A percentile compares a stretch with the other conserved stretches of the same genome.
phyloP scores from a whole-genome alignment of 2,329 filamentous ascomycete genomes.

The Xylaria sp. region DNA sequence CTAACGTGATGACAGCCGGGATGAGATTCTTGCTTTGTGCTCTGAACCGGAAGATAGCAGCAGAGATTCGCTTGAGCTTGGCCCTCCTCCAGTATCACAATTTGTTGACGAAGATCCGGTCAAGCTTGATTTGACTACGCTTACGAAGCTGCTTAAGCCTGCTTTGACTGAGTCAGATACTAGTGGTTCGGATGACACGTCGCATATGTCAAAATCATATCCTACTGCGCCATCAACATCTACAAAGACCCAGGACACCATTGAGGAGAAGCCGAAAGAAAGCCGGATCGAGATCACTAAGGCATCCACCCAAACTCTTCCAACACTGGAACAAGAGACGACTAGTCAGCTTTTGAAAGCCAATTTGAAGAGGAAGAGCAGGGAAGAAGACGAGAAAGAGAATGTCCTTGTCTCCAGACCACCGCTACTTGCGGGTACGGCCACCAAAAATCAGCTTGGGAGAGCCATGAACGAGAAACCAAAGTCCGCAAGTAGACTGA shows the following conservation, averaged over 20 bases:
- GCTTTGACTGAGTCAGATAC: constrained; percentile 30
- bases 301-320: constrained; percentile 5
- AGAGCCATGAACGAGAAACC: constrained; percentile 42
- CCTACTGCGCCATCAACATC: constrained; percentile 4
- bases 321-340: constrained; percentile 32
- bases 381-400: constrained; percentile 65
- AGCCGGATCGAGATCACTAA: constrained; percentile 13
- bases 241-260: constrained; percentile 15
- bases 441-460: constrained; percentile 48
- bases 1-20: constrained; percentile 58
- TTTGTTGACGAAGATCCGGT: constrained; percentile 68
- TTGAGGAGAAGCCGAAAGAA: constrained; percentile 15
- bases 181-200: constrained; percentile 16
- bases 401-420: constrained; percentile 50
- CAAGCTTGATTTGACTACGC: constrained; percentile 62
- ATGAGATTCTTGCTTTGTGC: constrained; percentile 71
- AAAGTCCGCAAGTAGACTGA: constrained; percentile 52
- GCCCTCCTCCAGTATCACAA: constrained; percentile 69
- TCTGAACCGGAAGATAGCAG: constrained; percentile 60
- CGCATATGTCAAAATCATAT: not conserved
- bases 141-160: constrained; percentile 34
- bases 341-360: constrained; percentile 54
- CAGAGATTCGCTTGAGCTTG: constrained; percentile 75
- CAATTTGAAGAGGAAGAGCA: constrained; percentile 69
- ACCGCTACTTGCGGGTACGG: constrained; percentile 44